Evolutionary conservation across 352 stramenopile genomes (phyloP).

Genomic region (Blastocystis sp.): DNA sequence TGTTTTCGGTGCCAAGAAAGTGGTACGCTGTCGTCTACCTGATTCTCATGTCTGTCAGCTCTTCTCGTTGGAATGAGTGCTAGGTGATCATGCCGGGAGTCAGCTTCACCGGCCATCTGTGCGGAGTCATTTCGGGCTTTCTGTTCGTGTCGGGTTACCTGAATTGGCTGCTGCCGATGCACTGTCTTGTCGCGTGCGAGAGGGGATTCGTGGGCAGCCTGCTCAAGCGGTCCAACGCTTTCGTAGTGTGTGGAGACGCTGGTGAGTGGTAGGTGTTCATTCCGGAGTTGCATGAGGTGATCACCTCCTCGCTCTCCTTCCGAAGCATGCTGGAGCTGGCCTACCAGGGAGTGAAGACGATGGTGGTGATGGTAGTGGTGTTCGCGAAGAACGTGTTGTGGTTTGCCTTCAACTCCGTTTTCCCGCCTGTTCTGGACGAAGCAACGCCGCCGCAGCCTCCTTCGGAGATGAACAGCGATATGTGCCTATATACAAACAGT

Average conservation of each 20-base stretch:
- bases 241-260: neutral
- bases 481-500: neutral
- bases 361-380: slow-evolving; percentile 1
- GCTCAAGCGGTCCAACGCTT: slow-evolving; percentile 37
- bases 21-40: slow-evolving; percentile 64
- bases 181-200: slow-evolving; percentile 30
- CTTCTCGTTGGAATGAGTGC: neutral
- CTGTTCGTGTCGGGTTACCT: slow-evolving; percentile 51
- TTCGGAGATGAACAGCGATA: neutral
- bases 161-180: slow-evolving; percentile 53
- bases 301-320: slow-evolving; percentile 40
- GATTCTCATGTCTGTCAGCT: slow-evolving; percentile 59
- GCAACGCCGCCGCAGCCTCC: neutral
- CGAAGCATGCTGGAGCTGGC: neutral
- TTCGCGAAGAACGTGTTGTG: neutral
- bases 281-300: slow-evolving; percentile 44
- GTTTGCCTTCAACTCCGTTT: slow-evolving; percentile 60
- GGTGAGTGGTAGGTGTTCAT: slow-evolving; percentile 32
- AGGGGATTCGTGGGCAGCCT: slow-evolving; percentile 14
- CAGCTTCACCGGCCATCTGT: slow-evolving; percentile 57
- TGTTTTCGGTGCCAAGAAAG: slow-evolving; percentile 45
- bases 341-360: neutral
- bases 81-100: slow-evolving; percentile 52
- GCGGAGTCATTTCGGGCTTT: slow-evolving; percentile 43
- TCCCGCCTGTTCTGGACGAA: slow-evolving; percentile 24